Percentiles rank a stretch among this genome's conserved stretches.
phyloP scores from a whole-genome alignment of 139 green algal species.

The Desmodesmus armatus region DNA sequence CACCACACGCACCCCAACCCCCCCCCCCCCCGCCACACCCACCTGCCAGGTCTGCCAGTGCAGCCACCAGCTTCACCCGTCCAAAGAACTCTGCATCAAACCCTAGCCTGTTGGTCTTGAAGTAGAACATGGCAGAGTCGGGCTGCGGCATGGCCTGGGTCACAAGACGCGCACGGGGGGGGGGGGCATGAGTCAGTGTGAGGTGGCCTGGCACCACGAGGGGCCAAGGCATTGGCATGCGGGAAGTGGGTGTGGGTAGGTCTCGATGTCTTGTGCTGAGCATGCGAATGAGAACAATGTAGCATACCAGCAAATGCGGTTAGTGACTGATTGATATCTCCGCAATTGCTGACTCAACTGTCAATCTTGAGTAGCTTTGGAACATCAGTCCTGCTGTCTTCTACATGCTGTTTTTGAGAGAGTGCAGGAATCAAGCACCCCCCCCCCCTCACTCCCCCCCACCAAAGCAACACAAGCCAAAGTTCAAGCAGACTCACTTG shows the following conservation, averaged over 20 bases:
- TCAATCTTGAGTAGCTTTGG: too few relatives aligned
- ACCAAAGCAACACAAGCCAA: neutral
- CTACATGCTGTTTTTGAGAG: neutral
- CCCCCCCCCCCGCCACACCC: neutral
- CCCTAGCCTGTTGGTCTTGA: constrained; percentile 35
- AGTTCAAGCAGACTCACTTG: too few relatives aligned
- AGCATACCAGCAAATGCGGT: too few relatives aligned
- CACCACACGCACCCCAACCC: neutral
- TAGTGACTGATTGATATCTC: too few relatives aligned
- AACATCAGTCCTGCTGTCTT: neutral
- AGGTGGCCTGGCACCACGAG: neutral
- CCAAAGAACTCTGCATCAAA: constrained; percentile 44
- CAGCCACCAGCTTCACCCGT: constrained; percentile 33
- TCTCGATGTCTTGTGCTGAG: too few relatives aligned
- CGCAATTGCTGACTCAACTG: too few relatives aligned
- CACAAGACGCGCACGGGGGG: neutral
- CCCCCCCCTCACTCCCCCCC: neutral
- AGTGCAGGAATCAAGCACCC: neutral
- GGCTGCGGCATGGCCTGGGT: constrained; percentile 17
- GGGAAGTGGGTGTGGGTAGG: too few relatives aligned
- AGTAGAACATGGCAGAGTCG: constrained; percentile 46
- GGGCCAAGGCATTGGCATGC: neutral
- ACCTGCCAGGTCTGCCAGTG: constrained; percentile 34
- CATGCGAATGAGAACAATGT: too few relatives aligned
- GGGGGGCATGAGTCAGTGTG: neutral